A percentile compares a stretch with the other conserved stretches of the same genome.
Conservation (phyloP, 1,284 basidiomycete genomes). For the Sphagnurus paluster region DNA sequence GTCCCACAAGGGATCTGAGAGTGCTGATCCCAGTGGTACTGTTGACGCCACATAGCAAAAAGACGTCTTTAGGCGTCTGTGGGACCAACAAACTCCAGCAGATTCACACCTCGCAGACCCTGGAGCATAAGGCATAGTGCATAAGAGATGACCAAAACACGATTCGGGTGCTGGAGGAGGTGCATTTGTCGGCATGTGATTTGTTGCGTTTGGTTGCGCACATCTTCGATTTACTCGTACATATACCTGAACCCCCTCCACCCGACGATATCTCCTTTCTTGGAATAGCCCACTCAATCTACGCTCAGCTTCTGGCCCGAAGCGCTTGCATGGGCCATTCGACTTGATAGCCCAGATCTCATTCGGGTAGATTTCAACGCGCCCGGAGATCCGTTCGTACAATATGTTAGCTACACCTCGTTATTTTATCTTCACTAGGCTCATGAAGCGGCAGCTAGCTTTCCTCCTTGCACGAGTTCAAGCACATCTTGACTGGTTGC, state of each 20-base stretch:
- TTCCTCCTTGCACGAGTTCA: slow-evolving; percentile 93
- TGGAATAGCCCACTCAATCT: slow-evolving; percentile 87
- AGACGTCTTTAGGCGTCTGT: slow-evolving; percentile 77
- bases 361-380: slow-evolving; percentile 86
- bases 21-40: too few relatives aligned
- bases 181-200: slow-evolving; percentile 99
- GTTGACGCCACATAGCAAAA: too few relatives aligned
- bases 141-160: slow-evolving; percentile 93
- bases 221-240: slow-evolving; percentile 13
- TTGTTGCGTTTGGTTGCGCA: slow-evolving; percentile 56
- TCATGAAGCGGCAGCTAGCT: slow-evolving; percentile 96
- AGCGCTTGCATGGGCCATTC: slow-evolving; percentile 86
- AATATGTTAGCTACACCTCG: neutral
- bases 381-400: slow-evolving; percentile 78
- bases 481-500: slow-evolving; percentile 90
- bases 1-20: too few relatives aligned
- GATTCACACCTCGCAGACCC: slow-evolving; percentile 79
- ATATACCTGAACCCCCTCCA: slow-evolving; percentile 76
- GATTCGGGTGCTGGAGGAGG: slow-evolving; percentile 49
- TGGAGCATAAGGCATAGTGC: slow-evolving; percentile 98
- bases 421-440: slow-evolving; percentile 37
- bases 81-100: slow-evolving; percentile 53
- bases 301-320: slow-evolving; percentile 87
- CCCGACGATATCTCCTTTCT: slow-evolving; percentile 94
- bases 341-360: slow-evolving; percentile 81